Evolutionary conservation across 352 stramenopile genomes (phyloP).

Genomic region (Phytopythium helicoides): DNA sequence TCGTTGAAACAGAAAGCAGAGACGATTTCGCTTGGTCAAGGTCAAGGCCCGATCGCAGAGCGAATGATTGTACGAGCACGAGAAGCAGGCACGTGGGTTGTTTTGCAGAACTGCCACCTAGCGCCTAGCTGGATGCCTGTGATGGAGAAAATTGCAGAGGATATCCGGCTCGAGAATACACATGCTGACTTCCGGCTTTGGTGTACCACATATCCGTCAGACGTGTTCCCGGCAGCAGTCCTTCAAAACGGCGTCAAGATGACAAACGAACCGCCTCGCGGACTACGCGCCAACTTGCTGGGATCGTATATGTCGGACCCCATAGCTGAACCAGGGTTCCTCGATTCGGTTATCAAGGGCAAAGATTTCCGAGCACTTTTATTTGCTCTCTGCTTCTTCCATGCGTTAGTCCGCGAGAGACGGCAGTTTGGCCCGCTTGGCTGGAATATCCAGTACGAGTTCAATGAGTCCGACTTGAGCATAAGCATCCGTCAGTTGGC

Average conservation of each 20-base stretch:
- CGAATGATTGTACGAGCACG: conserved; percentile 83
- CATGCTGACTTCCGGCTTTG: conserved; percentile 91
- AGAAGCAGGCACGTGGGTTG: conserved; percentile 87
- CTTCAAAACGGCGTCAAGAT: conserved; percentile 97
- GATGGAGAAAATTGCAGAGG: conserved; percentile 91
- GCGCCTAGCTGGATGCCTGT: conserved; percentile 92
- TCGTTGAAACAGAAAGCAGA: conserved; percentile 69
- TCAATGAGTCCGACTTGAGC: conserved; percentile 92
- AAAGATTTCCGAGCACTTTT: conserved; percentile 86
- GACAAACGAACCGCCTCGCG: conserved; percentile 93
- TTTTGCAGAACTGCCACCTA: conserved; percentile 92
- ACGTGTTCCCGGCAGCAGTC: conserved; percentile 92
- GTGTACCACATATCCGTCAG: conserved; percentile 94
- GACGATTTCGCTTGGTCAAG: conserved; percentile 92
- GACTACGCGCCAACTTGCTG: conserved; percentile 89
- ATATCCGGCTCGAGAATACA: conserved; percentile 77
- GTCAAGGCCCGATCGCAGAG: conserved; percentile 90
- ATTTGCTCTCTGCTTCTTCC: conserved; percentile 90
- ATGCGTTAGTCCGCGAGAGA: conserved; percentile 92
- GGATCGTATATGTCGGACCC: conserved; percentile 92
- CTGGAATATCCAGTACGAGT: conserved; percentile 97
- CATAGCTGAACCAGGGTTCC: conserved; percentile 87
- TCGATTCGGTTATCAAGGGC: conserved; percentile 76
- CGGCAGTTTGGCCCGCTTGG: conserved; percentile 91
- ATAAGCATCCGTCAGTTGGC: conserved; percentile 92